phyloP scores from a whole-genome alignment of 768 basidiomycete genomes.

The Krasilnikovozyma curviuscula region DNA sequence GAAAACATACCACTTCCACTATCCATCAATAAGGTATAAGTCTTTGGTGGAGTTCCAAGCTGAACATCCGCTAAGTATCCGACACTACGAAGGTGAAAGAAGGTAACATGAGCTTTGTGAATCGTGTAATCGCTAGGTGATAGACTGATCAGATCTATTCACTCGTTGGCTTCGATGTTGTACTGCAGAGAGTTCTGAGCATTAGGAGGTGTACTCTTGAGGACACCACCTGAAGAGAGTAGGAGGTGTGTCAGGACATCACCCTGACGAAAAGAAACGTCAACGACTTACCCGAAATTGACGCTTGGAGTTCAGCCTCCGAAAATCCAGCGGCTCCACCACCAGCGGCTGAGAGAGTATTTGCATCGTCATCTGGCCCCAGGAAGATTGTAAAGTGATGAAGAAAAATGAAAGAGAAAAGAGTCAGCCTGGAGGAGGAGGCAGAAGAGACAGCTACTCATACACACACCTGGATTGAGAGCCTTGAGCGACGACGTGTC shows the following conservation, averaged over 20 bases:
- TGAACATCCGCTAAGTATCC: conserved; percentile 33
- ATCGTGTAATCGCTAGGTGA: neutral
- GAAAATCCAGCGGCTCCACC: conserved; percentile 24
- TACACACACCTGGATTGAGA: conserved; percentile 1
- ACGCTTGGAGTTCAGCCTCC: conserved; percentile 28
- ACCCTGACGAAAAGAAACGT: too few relatives aligned
- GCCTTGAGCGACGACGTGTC: neutral
- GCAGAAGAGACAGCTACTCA: neutral
- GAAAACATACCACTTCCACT: too few relatives aligned
- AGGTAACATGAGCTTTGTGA: neutral
- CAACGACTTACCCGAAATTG: too few relatives aligned
- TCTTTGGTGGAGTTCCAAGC: conserved; percentile 44
- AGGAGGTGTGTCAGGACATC: too few relatives aligned
- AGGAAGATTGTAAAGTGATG: too few relatives aligned
- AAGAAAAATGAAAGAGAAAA: too few relatives aligned
- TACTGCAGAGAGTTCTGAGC: conserved; percentile 42
- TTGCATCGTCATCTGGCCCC: conserved; percentile 8
- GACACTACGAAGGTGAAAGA: conserved; percentile 1
- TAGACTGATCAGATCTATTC: conserved; percentile 18
- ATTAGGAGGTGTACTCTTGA: conserved; percentile 34
- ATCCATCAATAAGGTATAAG: conserved; percentile 46
- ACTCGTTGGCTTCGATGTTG: conserved; percentile 41
- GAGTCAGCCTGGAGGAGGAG: neutral
- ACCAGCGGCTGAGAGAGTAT: neutral
- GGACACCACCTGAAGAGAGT: conserved; percentile 25